Evolutionary conservation across 345 rosid species (phyloP), one percentile per base, ranked within the genome.

Genomic region (Laguncularia racemosa): DNA sequence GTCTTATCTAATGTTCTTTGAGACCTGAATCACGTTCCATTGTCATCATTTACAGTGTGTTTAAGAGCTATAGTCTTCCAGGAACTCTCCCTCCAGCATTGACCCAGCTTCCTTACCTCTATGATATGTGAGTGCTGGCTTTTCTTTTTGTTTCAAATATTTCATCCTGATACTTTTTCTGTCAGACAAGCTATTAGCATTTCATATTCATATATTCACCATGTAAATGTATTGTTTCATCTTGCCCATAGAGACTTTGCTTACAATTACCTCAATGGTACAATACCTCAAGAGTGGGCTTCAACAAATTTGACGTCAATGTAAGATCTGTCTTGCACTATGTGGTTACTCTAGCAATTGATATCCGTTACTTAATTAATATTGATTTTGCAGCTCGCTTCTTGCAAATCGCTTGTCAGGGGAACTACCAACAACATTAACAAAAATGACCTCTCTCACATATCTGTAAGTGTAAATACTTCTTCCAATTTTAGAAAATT

Each of bases 61-160:
- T 91, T 33, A 77, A 77, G 76, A 60, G 52, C 48, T 66, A 57
- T 52, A 88, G 64, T 58, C 96, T 91, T 62, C 74, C 86, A 0
- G 97, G 97, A 53, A 66, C 62, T 53, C 89, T 88, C 20, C 89
- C 95, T 45, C 74, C 84, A 52, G 76, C 84, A 60, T 60, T 88
- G 18, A 67, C 75, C 10, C 66, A 64, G 71, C 93, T 91, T 65
- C 78, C 70, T 14, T 70, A 72, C 60, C 79, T 91, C 56, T 55
- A 72, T 59, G 17, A 8, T 14, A 72, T 87, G 96, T 87, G 67
- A 81, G 85, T 12, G 43, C 6, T 8, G 3, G 6, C 9, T 38
- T 33, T 13, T 14, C 46, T 44, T 53, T 19, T 48, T 53, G 16
- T 28, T 21, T 21, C 20, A 12, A n/a, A 23, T 17, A 8, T 61